Base-by-base conservation (phyloP, 148 eudicot species). In the Nepenthes mirabilis region DNA sequence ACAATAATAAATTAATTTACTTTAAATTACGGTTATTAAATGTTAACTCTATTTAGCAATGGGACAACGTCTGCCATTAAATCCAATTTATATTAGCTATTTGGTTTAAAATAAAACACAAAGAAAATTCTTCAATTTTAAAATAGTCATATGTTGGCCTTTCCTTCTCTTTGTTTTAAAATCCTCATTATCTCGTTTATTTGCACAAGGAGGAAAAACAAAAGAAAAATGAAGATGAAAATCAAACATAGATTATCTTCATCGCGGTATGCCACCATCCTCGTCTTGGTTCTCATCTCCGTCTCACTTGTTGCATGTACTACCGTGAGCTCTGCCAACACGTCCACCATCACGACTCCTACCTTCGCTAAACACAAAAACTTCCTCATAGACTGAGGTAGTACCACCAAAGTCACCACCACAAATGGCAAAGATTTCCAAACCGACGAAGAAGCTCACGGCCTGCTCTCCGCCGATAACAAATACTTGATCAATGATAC, bases 301-400 rank as follows among this genome's bases (percentile, higher is more conserved):
- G 43, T 62, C 55, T 62, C 13, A 23, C 23, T 0, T 23, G 23
- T 23, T 23, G 23, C 23, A 23, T 23, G 0, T 23, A 11, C 56
- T 32, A 50, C 50, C 48, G 33, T 14, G 11, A 34, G 33, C 43
- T 43, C 36, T 34, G 7, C 36, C 34, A 9, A 54, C 14, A 54
- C 54, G 2, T 37, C 2, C 33, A 6, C 32, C 13, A 13, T 51
- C 2, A 56, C 34, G 1, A 14, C 52, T 8, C 4, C 56, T 14
- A 5, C 77, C n/a, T 93, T 93, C 68, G 80, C 61, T 68, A 87
- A 87, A 0, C 78, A 74, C 37, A 96, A 93, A 37, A 82, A 55
- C 61, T 76, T 67, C 54, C 76, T 78, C 32, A 67, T 93, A 33
- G 81, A 83, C 2, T 88, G 95, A 43, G 98, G 98, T 34, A 70